A percentile compares a stretch with the other conserved stretches of the same genome.
phyloP scores from a whole-genome alignment of 129 eudicot species.

The Tanacetum coccineum region DNA sequence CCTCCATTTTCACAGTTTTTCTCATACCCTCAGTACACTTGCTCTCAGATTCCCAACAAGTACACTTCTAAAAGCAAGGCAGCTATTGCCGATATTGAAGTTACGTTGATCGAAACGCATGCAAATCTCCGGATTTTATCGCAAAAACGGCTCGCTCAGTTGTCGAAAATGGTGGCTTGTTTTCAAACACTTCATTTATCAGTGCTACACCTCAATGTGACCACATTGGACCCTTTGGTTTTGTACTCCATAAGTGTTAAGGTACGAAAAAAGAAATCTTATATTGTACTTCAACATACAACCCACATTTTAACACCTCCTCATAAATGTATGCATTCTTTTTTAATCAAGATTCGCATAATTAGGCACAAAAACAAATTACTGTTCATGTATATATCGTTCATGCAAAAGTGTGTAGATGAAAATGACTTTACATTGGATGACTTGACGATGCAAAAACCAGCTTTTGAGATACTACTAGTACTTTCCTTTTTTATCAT shows the following conservation, averaged over 20 bases:
- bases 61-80: conserved; percentile 61
- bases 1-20: conserved; percentile 67
- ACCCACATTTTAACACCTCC: conserved; percentile 13
- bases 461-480: conserved; percentile 46
- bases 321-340: neutral
- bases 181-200: conserved; percentile 63
- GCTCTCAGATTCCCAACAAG: conserved; percentile 51
- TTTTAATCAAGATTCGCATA: neutral
- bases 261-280: conserved; percentile 39
- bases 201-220: conserved; percentile 88
- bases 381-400: conserved; percentile 10
- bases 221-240: conserved; percentile 80
- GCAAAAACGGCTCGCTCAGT: conserved; percentile 52
- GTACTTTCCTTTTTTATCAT: conserved; percentile 40
- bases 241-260: conserved; percentile 90
- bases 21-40: conserved; percentile 60
- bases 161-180: conserved; percentile 72
- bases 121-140: conserved; percentile 78
- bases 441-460: conserved; percentile 59
- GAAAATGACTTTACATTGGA: conserved; percentile 56
- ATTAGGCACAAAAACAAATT: conserved; percentile 12
- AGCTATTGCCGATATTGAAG: conserved; percentile 77
- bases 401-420: conserved; percentile 35
- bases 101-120: conserved; percentile 87
- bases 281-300: neutral